Conservation (phyloP, 352 stramenopile species). For the Phytophthora pseudosyringae region DNA sequence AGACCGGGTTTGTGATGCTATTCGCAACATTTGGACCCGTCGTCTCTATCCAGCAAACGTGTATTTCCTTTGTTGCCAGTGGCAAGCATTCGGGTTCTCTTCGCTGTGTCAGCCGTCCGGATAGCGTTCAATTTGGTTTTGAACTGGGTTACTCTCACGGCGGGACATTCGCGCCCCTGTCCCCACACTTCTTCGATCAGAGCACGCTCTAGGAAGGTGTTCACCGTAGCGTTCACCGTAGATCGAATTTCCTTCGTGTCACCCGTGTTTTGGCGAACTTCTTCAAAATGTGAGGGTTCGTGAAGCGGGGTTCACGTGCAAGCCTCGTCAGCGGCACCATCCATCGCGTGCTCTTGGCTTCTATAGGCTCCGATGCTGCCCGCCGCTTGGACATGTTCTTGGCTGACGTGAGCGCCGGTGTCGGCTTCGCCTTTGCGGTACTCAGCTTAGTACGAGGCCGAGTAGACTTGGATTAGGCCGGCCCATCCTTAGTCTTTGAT, state of each 20-base stretch:
- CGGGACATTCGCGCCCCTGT: background rate
- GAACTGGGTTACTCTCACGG: constrained; percentile 5
- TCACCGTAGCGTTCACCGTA: constrained; percentile 6
- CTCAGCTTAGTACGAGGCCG: no score
- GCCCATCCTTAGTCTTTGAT: background rate
- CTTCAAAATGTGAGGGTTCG: constrained; percentile 6
- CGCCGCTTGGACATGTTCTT: no score
- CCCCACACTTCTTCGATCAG: constrained; percentile 11
- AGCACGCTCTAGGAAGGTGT: background rate
- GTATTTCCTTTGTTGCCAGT: background rate
- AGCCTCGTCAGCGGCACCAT: background rate
- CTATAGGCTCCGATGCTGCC: background rate
- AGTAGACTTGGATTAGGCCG: no score
- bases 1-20: no score
- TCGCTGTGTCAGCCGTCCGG: background rate
- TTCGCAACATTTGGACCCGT: background rate
- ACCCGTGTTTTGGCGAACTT: constrained; percentile 12
- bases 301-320: constrained; percentile 5
- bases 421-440: no score
- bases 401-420: no score
- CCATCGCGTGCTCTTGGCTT: constrained; percentile 2
- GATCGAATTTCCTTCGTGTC: constrained; percentile 3
- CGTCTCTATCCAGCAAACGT: background rate
- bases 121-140: constrained; percentile 18
- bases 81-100: constrained; percentile 5